Base-by-base conservation (phyloP, 192 early-diverging fungal genomes). In the Jimgerdemannia lactiflua region DNA sequence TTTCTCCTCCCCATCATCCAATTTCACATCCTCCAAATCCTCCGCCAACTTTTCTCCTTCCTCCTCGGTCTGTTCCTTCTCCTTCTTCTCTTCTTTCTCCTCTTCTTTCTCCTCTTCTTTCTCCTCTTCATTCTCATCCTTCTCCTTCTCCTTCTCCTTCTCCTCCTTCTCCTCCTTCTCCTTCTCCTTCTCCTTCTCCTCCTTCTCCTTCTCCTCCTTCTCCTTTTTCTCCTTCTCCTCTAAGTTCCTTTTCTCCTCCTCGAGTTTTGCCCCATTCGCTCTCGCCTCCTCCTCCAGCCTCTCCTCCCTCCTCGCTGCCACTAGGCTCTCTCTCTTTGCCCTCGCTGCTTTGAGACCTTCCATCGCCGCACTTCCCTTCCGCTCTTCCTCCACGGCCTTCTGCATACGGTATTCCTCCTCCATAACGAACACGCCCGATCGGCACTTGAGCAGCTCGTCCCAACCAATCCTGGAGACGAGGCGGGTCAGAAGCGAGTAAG, bases 371-470 rank as follows among this genome's bases (percentile, higher is more conserved):
- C 67, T 68, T 42, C 81, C 78, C 70, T 86, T 88, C 67, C 80
- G 78, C 70, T 92, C 91, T 76, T 97, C 95, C 19, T 88, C 90
- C 49, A 90, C 83, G 20, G 94, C 92, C 75, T 89, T 90, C 73
- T 88, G 89, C 77, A 87, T 87, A 76, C 82, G 82, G 78, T 99
- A 99, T 80, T 99, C 98, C 74, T 99, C 98, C 67, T 99, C 98
- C 98, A 99, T 99, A 4, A 99, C 97, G 87, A 99, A 99, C 8
- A 96, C 97, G 65, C 83, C 78, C 18, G 95, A 96, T 74, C 97
- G 89, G 66, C 91, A 91, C 69, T 87, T 84, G 66, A 99, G 88
- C 65, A 99, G 83, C 77, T 97, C 95, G 72, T 99, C 97, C 98
- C 98, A 99, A 14, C 98, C 98, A 74, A 95, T 91, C 43, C 92